These are phyloP conservation scores for Clavariopsis aquatica DNA, from an alignment of 495 filamentous ascomycete species.

Conservation along the genomic window DNA sequence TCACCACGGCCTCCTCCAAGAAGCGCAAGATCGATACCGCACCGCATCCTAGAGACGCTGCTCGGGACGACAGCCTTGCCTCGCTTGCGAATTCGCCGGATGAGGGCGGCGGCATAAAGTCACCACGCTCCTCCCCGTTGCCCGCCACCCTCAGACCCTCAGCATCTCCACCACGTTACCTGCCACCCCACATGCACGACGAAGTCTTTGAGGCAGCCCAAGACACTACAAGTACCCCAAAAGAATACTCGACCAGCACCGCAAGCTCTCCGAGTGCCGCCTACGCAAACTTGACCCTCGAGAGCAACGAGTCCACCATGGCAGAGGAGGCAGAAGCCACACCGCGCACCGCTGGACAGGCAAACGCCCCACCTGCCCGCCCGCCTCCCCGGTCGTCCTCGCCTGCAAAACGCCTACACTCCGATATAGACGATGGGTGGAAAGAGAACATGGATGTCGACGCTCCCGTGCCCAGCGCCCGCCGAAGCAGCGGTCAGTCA, in stretches of 20 bases:
- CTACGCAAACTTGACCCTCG: constrained; percentile 70
- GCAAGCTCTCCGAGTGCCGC: constrained; percentile 71
- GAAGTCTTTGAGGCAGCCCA: constrained; percentile 53
- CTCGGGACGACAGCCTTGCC: constrained; percentile 33
- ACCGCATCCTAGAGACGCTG: constrained; percentile 41
- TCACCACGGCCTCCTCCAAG: constrained; percentile 89
- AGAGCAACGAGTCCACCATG: constrained; percentile 59
- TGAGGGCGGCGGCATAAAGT: constrained; percentile 26
- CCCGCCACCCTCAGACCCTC: constrained; percentile 41
- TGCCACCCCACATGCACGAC: constrained; percentile 64
- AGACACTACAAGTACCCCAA: constrained; percentile 40
- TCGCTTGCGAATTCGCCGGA: constrained; percentile 27
- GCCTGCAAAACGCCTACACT: constrained; percentile 57
- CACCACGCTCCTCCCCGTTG: constrained; percentile 38
- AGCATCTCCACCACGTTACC: constrained; percentile 54
- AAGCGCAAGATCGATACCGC: constrained; percentile 73
- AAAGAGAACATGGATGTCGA: constrained; percentile 44
- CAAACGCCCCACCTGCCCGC: constrained; percentile 7
- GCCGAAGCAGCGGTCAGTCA: constrained; percentile 16
- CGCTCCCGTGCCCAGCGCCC: constrained; percentile 30
- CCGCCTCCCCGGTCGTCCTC: constrained; percentile 51
- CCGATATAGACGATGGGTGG: constrained; percentile 50
- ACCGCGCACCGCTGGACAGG: constrained; percentile 8
- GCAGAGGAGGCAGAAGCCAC: constrained; percentile 44
- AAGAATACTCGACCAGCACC: constrained; percentile 50